These are phyloP conservation scores for Bipolaris sorokiniana DNA, from an alignment of 2,329 filamentous ascomycete genomes.

Conservation along the genomic window DNA sequence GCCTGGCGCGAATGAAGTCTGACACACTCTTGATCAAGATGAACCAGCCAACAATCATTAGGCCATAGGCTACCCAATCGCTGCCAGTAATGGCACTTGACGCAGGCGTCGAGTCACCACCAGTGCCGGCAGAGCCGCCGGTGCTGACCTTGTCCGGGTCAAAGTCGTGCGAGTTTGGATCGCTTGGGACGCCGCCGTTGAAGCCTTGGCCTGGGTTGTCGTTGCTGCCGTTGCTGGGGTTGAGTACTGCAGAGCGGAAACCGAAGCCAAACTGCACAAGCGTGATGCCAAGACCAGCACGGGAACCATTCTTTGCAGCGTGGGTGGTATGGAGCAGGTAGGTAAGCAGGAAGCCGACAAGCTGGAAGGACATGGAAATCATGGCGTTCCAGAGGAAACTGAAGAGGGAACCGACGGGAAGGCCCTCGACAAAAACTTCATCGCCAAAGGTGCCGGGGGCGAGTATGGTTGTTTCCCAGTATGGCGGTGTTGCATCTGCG, in stretches of 20 bases:
- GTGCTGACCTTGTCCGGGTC: constrained; percentile 71
- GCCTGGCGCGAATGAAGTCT: constrained; percentile 84
- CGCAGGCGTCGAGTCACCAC: constrained; percentile 41
- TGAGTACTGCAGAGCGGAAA: constrained; percentile 69
- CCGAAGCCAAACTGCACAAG: constrained; percentile 97
- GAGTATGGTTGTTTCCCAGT: constrained; percentile 98
- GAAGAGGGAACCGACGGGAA: constrained; percentile 88
- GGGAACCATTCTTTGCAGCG: constrained; percentile 95
- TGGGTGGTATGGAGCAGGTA: constrained; percentile 98
- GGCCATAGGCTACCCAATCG: constrained; percentile 87
- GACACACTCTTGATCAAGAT: constrained; percentile 92
- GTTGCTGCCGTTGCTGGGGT: constrained; percentile 46
- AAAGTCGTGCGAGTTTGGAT: constrained; percentile 91
- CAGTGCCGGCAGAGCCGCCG: constrained; percentile 12
- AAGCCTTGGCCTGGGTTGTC: constrained; percentile 59
- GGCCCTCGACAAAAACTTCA: constrained; percentile 95
- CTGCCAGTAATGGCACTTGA: constrained; percentile 69
- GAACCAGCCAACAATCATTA: constrained; percentile 99
- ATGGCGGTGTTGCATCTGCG: constrained; percentile 92
- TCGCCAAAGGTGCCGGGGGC: constrained; percentile 90
- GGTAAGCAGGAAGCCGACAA: constrained; percentile 95
- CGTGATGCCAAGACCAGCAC: constrained; percentile 91
- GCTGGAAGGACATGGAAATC: constrained; percentile 96
- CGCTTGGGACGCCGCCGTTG: constrained; percentile 69
- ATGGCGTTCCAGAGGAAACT: constrained; percentile 88